Conservation (phyloP, 2,329 filamentous ascomycete species). For the Aspergillus neotritici region DNA sequence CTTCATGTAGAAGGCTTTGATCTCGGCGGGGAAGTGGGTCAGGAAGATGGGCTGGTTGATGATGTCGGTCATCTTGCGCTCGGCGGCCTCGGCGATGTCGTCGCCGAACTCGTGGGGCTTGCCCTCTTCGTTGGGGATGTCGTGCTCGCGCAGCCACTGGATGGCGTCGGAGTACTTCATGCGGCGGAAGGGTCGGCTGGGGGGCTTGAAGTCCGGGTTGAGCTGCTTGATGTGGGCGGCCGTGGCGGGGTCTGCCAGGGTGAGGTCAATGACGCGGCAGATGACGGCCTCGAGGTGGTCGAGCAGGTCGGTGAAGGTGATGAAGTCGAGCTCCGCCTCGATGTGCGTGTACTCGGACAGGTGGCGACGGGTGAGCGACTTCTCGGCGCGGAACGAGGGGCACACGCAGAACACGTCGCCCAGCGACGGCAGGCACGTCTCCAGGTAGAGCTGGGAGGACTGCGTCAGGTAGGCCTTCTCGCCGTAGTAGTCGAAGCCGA, state of each 20-base stretch:
- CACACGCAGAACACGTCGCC: slow-evolving; percentile 97
- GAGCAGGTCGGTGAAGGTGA: slow-evolving; percentile 84
- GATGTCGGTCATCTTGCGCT: slow-evolving; percentile 93
- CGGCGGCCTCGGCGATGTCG: slow-evolving; percentile 95
- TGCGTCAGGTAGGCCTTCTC: slow-evolving; percentile 92
- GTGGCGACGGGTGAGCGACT: slow-evolving; percentile 88
- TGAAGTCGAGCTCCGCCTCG: slow-evolving; percentile 94
- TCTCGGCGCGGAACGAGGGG: slow-evolving; percentile 97
- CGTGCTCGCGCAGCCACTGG: slow-evolving; percentile 82
- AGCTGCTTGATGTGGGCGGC: slow-evolving; percentile 72
- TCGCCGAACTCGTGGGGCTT: slow-evolving; percentile 88
- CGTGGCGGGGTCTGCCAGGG: slow-evolving; percentile 66
- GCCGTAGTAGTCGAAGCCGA: slow-evolving; percentile 82
- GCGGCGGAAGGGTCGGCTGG: slow-evolving; percentile 79
- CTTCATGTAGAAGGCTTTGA: slow-evolving; percentile 99
- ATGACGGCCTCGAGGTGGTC: slow-evolving; percentile 81
- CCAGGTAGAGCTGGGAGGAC: slow-evolving; percentile 94
- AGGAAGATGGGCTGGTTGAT: slow-evolving; percentile 95
- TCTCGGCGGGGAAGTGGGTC: slow-evolving; percentile 93
- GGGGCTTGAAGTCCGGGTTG: slow-evolving; percentile 83
- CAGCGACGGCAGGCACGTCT: slow-evolving; percentile 83
- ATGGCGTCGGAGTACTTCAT: slow-evolving; percentile 96
- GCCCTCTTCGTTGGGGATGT: slow-evolving; percentile 89
- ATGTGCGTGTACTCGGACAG: slow-evolving; percentile 95
- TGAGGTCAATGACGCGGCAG: slow-evolving; percentile 75